Base-by-base conservation (phyloP, 345 rosid species). In the Iberis pinnata region DNA sequence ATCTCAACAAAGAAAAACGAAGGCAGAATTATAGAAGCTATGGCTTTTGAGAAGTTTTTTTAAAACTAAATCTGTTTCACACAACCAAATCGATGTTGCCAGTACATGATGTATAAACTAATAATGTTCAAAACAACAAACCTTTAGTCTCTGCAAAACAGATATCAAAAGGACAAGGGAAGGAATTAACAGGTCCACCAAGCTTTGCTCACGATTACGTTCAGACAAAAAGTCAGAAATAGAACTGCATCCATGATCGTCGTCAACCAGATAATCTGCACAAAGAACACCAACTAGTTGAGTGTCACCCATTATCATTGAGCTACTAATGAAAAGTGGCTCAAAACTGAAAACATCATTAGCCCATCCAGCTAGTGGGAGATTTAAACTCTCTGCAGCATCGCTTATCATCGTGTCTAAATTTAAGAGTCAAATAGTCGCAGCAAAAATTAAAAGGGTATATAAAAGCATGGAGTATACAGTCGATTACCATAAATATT, bases 261-360 rank as follows among this genome's bases (percentile, higher is more conserved):
- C 98, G 57, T 92, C 98, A 52, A 92, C 84, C 54, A 92, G 96
- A 78, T 92, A 85, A 81, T 85, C 98, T 92, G 83, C 54, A 43
- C 29, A 54, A 62, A 38, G 11, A 47, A 49, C 2, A 58, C 19
- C n/a, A 53, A 73, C 24, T 44, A 65, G 46, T 36, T 57, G 49
- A 44, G 60, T 14, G 43, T 53, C 64, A 36, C 53, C 44, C 6
- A 45, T 31, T 43, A 36, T 22, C 60, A 57, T 42, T 29, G 19
- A 40, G 39, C 41, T 5, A 41, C 12, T 29, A 27, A 64, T 53
- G 50, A 57, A 33, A 31, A 22, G 20, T 19, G 55, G 35, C 54
- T 55, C 14, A 19, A 36, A 64, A 7, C n/a, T n/a, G n/a, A n/a
- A n/a, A n/a, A n/a, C n/a, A n/a, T n/a, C n/a, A n/a, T n/a, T n/a